phyloP scores from a whole-genome alignment of 208 protist genomes.

The Leishmania mexicana region DNA sequence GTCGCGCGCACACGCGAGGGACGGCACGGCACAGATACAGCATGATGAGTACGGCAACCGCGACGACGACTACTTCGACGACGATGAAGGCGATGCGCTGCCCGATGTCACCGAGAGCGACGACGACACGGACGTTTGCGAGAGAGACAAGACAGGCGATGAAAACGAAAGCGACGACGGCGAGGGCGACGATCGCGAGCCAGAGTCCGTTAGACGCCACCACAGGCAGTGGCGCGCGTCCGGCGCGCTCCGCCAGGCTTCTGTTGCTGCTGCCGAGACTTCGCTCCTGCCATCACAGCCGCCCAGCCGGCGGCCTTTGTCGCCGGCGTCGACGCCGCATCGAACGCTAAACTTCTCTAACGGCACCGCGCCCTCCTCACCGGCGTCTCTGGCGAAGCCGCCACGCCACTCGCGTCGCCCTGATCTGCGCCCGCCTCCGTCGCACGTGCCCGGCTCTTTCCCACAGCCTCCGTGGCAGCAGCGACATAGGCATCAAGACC shows the following conservation, averaged over 20 bases:
- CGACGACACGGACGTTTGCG: background rate
- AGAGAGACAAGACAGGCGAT: background rate
- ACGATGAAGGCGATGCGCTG: background rate
- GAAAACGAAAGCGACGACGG: background rate
- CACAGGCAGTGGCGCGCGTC: background rate
- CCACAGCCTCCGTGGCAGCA: conserved; percentile 15
- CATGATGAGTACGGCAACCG: background rate
- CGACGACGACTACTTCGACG: conserved; percentile 2
- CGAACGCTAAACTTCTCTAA: conserved; percentile 20
- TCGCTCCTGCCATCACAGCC: background rate
- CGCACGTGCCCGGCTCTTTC: background rate
- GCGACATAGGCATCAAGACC: background rate
- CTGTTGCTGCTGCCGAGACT: background rate
- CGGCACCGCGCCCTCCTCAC: conserved; percentile 11
- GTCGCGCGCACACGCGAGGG: background rate
- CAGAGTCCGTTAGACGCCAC: background rate
- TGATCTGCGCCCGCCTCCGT: conserved; percentile 20
- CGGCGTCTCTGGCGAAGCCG: conserved; percentile 18
- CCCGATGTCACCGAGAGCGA: background rate
- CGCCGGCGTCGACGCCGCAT: conserved; percentile 16
- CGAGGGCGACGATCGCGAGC: background rate
- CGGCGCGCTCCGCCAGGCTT: background rate
- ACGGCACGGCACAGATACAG: background rate
- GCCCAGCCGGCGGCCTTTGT: background rate
- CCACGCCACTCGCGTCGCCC: conserved; percentile 14